Percentiles rank a stretch among this genome's conserved stretches.
Evolutionary conservation across 345 rosid genomes (phyloP).

Genomic region (Eutrema heterophyllum): DNA sequence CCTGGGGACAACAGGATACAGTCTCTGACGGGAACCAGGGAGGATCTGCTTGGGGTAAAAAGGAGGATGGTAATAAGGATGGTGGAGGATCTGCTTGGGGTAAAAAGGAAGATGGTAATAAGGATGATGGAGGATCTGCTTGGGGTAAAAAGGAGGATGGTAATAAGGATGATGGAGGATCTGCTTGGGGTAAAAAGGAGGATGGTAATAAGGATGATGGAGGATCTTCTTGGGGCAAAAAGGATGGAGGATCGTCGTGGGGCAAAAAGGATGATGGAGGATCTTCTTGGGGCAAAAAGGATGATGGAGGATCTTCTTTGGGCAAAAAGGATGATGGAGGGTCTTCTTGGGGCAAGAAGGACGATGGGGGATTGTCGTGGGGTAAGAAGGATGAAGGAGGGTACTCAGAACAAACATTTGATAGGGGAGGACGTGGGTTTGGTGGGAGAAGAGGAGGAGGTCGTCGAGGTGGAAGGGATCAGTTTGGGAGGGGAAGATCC

Average conservation of each 20-base stretch:
- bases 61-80: slow-evolving; percentile 20
- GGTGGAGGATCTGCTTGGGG: slow-evolving; percentile 5
- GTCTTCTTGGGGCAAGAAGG: slow-evolving; percentile 17
- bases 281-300: neutral
- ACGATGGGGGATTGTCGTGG: slow-evolving; percentile 30
- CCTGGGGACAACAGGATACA: slow-evolving; percentile 36
- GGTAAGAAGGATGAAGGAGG: slow-evolving; percentile 17
- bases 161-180: neutral
- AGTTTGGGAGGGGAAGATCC: slow-evolving; percentile 34
- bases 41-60: slow-evolving; percentile 28
- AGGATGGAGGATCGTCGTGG: slow-evolving; percentile 15
- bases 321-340: neutral
- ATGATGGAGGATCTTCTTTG: neutral
- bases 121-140: slow-evolving; percentile 16
- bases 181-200: slow-evolving; percentile 26
- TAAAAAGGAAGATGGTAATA: neutral
- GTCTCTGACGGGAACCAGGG: slow-evolving; percentile 2
- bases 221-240: neutral
- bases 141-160: slow-evolving; percentile 11
- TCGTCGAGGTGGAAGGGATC: slow-evolving; percentile 34
- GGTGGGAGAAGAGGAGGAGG: slow-evolving; percentile 32
- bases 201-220: neutral
- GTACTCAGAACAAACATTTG: slow-evolving; percentile 22
- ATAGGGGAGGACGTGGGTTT: slow-evolving; percentile 34
- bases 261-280: slow-evolving; percentile 29